Base-by-base conservation (phyloP, 2,329 filamentous ascomycete species). In the Pseudogymnoascus sp. region DNA sequence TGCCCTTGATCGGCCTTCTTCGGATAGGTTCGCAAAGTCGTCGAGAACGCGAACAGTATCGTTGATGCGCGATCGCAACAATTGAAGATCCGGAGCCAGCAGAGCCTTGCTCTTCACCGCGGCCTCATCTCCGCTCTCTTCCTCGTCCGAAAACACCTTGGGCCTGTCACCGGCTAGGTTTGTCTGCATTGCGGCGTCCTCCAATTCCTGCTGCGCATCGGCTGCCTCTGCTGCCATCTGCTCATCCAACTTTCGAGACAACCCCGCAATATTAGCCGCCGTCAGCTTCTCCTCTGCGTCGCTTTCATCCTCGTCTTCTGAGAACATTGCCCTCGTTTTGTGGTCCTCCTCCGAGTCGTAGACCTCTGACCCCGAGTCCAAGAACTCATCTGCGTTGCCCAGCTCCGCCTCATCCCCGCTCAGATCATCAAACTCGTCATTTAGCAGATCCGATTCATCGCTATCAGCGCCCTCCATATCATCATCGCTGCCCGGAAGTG, bases 41-140 rank as follows among this genome's bases (percentile, higher is more conserved):
- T 93, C 91, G 38, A 99, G 80, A 33, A 97, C 89, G 67, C 95
- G 89, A 68, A 97, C 88, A 1, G 91, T 96, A 71, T 99, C 95
- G 57, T 91, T 96, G 74, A 99, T 95, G 68, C 95, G 84, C 64
- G 87, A 90, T 65, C 95, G 86, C 66, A 99, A 82, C 10, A 97
- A 82, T 75, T 97, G 91, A 64, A 99, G 80, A 75, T 99, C 92
- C 11, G 96, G 93, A 2, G 92, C 90, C 36, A 97, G 80, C 26
- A 90, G 80, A 2, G 83, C 78, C 69, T 84, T 82, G 28, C 80
- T 82, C 71, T 87, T 85, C 36, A 80, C 78, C 2, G 82, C 82
- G 23, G 80, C 77, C 47, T 82, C 83, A 36, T 83, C 84, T 15
- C 88, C 87, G 61, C 87, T 83, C 26, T 83, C 84, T 6, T 84